A percentile compares a stretch with the other conserved stretches of the same genome.
Evolutionary conservation across 2,329 filamentous ascomycete species (phyloP).

Genomic region (Chrysosporium keratinophilum): DNA sequence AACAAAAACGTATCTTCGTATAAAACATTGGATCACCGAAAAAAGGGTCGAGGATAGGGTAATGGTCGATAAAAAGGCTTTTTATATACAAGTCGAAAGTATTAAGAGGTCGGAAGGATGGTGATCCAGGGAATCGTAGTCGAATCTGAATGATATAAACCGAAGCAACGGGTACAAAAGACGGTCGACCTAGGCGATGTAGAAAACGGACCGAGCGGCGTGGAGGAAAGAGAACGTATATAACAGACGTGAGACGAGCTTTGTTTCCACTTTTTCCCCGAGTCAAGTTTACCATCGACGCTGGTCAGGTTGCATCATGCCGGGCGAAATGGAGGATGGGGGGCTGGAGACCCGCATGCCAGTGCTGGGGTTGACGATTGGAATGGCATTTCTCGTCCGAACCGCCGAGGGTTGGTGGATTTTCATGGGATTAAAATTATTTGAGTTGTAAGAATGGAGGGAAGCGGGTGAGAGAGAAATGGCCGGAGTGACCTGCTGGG

Average conservation of each 20-base stretch:
- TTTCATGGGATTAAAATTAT: slow-evolving; percentile 61
- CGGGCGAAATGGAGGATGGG: slow-evolving; percentile 59
- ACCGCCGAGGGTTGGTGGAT: slow-evolving; percentile 84
- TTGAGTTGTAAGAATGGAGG: slow-evolving; percentile 51
- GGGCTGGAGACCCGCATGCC: slow-evolving; percentile 82
- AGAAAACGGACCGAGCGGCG: slow-evolving; percentile 11
- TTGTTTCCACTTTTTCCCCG: slow-evolving; percentile 15
- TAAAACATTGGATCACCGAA: slow-evolving; percentile 10
- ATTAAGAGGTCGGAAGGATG: slow-evolving; percentile 6
- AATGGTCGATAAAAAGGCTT: neutral
- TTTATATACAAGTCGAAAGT: slow-evolving; percentile 11
- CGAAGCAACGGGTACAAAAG: slow-evolving; percentile 9
- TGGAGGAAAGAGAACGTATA: slow-evolving; percentile 10
- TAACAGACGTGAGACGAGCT: neutral
- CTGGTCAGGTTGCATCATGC: slow-evolving; percentile 47
- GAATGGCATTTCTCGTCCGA: slow-evolving; percentile 86
- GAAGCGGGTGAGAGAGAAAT: slow-evolving; percentile 58
- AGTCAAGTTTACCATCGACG: slow-evolving; percentile 33
- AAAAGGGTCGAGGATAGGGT: neutral
- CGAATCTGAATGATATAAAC: slow-evolving; percentile 8
- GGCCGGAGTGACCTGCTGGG: slow-evolving; percentile 62
- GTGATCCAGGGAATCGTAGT: slow-evolving; percentile 13
- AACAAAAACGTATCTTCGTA: slow-evolving; percentile 11
- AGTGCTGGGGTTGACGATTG: slow-evolving; percentile 92
- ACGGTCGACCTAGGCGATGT: slow-evolving; percentile 14